A percentile compares a stretch with the other conserved stretches of the same genome.
phyloP scores from a whole-genome alignment of 768 basidiomycete species.

The Agaricus blazei region DNA sequence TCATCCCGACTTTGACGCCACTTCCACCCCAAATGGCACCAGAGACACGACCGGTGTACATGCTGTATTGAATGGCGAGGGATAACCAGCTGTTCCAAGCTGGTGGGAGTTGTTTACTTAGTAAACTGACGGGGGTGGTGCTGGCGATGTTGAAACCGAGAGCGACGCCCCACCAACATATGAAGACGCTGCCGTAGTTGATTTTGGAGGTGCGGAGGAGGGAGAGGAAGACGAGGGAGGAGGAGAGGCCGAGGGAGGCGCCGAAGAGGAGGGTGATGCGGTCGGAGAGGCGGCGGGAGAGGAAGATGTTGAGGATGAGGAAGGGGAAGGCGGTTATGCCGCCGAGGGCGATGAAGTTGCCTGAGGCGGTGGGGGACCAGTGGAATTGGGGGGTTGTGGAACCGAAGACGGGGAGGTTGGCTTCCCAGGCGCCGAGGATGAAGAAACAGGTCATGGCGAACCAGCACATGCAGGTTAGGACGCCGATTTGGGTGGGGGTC shows the following conservation, averaged over 20 bases:
- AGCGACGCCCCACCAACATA: conserved; percentile 55
- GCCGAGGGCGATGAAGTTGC: conserved; percentile 67
- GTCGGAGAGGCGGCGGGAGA: conserved; percentile 56
- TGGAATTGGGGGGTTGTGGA: conserved; percentile 32
- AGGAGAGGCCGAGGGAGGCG: conserved; percentile 41
- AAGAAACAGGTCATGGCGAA: conserved; percentile 67
- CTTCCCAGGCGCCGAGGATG: conserved; percentile 64
- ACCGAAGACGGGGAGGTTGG: conserved; percentile 60
- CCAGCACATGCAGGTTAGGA: conserved; percentile 62
- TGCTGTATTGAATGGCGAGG: conserved; percentile 65
- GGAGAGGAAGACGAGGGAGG: conserved; percentile 45
- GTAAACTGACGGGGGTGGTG: conserved; percentile 58
- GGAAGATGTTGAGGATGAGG: conserved; percentile 53
- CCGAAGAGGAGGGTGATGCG: conserved; percentile 52
- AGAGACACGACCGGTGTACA: conserved; percentile 54
- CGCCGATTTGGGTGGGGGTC: conserved; percentile 35
- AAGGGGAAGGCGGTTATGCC: conserved; percentile 60
- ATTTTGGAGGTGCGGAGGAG: conserved; percentile 37
- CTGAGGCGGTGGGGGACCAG: conserved; percentile 58
- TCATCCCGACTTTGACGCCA: conserved; percentile 57
- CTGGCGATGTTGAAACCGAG: conserved; percentile 69
- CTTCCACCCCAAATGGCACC: conserved; percentile 67
- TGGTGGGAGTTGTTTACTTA: conserved; percentile 64
- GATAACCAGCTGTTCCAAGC: conserved; percentile 52
- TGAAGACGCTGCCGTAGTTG: conserved; percentile 41